Base-by-base conservation (phyloP, 345 rosid genomes). In the Dipteronia dyeriana region DNA sequence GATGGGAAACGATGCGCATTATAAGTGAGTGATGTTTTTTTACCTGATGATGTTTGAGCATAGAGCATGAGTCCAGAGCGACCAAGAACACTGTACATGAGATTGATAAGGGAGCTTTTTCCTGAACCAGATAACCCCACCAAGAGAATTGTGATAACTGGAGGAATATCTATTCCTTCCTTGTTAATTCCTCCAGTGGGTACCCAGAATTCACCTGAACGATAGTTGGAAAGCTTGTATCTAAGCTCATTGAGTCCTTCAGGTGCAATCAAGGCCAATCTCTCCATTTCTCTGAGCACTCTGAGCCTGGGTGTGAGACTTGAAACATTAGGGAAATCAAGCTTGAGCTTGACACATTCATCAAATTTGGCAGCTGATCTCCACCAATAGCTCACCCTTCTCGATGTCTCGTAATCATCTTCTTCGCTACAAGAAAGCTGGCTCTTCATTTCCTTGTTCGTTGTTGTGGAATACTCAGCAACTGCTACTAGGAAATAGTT, bases 41-140 rank as follows among this genome's bases (percentile, higher is more conserved):
- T 79, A 88, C 92, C 89, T 12, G 85, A 75, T 12, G 88, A 83
- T 45, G 92, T 88, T 76, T 74, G 88, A 43, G 92, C 90, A 56
- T 88, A 90, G 22, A 87, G 88, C 20, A 90, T 65, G 65, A 86
- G 76, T 59, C 91, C 90, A 29, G 87, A 80, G 2, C 90, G 87
- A 75, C 94, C 89, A 38, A 88, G 86, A 77, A 88, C 85, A 39
- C 94, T 88, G 80, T 88, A 90, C 92, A 90, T 87, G 19, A 90
- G 87, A 72, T 88, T 90, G 12, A 88, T 63, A 34, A 90, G 86
- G 26, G 94, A 87, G 85, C 90, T 87, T 80, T 90, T 90, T 65
- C 92, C 92, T 5, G 92, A 86, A 38, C 89, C 88, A 45, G 84
- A 71, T 82, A 88, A 87, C 16, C 91, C 94, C 69, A 81, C 84